These are phyloP conservation scores for Rhizopogon vulgaris DNA, from an alignment of 768 basidiomycete species.

Conservation along the genomic window DNA sequence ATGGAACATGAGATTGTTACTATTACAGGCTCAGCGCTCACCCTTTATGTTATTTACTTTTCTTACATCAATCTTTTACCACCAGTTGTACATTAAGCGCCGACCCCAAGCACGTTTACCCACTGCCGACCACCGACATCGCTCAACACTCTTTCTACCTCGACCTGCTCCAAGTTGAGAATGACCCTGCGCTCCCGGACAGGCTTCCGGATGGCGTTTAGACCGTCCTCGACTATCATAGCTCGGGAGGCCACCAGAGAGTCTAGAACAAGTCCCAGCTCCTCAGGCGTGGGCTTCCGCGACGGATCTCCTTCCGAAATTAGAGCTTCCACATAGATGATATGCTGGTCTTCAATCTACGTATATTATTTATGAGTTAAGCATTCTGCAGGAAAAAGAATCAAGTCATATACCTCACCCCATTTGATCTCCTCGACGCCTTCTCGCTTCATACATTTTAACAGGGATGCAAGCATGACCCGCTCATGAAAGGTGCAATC, in stretches of 20 bases:
- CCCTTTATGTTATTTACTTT: no score
- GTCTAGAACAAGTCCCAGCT: slow-evolving; percentile 66
- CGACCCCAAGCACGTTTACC: slow-evolving; percentile 43
- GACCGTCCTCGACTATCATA: slow-evolving; percentile 63
- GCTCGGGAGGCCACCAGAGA: slow-evolving; percentile 75
- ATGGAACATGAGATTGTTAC: no score
- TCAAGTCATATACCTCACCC: slow-evolving; percentile 53
- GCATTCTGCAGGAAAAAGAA: not conserved
- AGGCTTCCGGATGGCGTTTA: slow-evolving; percentile 45
- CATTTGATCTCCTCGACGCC: slow-evolving; percentile 87
- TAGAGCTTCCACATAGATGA: slow-evolving; percentile 62
- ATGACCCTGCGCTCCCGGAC: slow-evolving; percentile 65
- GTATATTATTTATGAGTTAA: not conserved
- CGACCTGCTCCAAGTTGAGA: slow-evolving; percentile 77
- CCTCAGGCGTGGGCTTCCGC: slow-evolving; percentile 51
- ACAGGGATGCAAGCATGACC: slow-evolving; percentile 76
- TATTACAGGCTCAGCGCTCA: no score
- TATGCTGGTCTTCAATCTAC: slow-evolving; percentile 73
- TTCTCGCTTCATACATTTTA: slow-evolving; percentile 76
- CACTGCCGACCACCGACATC: slow-evolving; percentile 69
- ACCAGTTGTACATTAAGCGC: not conserved
- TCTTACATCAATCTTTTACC: no score
- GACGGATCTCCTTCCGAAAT: slow-evolving; percentile 50
- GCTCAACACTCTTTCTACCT: slow-evolving; percentile 80
- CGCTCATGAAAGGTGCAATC: slow-evolving; percentile 86